A percentile compares a stretch with the other conserved stretches of the same genome.
Evolutionary conservation across 208 protist genomes (phyloP).

Genomic region (Leishmania tarentolae): DNA sequence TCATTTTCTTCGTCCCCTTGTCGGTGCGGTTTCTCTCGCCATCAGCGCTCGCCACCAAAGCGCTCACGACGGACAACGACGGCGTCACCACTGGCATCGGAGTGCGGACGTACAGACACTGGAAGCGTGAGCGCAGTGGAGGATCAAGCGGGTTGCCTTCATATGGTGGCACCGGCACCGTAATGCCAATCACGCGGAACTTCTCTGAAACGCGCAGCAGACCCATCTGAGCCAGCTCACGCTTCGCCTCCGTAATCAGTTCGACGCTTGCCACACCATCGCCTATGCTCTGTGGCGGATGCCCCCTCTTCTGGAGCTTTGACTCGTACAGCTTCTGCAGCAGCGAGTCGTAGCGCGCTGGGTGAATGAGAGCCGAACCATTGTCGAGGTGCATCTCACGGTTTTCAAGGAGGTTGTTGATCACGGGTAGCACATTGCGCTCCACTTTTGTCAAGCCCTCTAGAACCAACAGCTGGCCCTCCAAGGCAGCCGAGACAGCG

Average conservation of each 20-base stretch:
- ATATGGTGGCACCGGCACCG: slow-evolving; percentile 90
- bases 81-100: slow-evolving; percentile 38
- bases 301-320: slow-evolving; percentile 15
- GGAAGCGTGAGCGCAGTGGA: slow-evolving; percentile 83
- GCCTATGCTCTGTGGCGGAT: not conserved
- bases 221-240: slow-evolving; percentile 65
- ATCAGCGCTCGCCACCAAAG: slow-evolving; percentile 2
- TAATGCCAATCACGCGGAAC: slow-evolving; percentile 95
- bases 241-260: slow-evolving; percentile 39
- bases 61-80: slow-evolving; percentile 19
- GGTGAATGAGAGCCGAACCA: slow-evolving; percentile 89
- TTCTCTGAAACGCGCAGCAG: slow-evolving; percentile 89
- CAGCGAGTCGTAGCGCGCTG: slow-evolving; percentile 90
- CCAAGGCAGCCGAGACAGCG: slow-evolving; percentile 89
- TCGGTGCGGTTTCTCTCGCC: not conserved
- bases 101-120: slow-evolving; percentile 77
- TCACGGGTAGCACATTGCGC: slow-evolving; percentile 93
- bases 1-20: slow-evolving; percentile 22
- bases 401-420: slow-evolving; percentile 97
- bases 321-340: slow-evolving; percentile 46
- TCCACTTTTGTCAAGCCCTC: slow-evolving; percentile 96
- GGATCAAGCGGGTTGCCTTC: slow-evolving; percentile 88
- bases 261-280: not conserved
- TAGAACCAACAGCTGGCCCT: slow-evolving; percentile 93
- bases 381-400: slow-evolving; percentile 96